phyloP scores from a whole-genome alignment of 441 rosid species.

The Omphalea diandra region DNA sequence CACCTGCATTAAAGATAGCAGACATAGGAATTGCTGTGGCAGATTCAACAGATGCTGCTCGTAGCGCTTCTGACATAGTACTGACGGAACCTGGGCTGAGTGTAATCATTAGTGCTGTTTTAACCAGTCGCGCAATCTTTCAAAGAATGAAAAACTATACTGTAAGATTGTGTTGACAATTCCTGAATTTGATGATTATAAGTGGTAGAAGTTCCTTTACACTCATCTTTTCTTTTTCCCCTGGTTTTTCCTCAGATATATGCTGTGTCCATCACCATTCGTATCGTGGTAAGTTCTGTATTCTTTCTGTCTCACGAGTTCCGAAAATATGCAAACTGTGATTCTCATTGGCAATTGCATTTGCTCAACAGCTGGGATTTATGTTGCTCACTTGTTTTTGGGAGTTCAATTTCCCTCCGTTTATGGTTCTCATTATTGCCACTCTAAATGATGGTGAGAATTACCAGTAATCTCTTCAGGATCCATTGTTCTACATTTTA shows the following conservation, averaged over 20 bases:
- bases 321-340: too few relatives aligned
- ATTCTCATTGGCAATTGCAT: too few relatives aligned
- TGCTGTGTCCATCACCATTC: conserved; percentile 88
- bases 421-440: conserved; percentile 83
- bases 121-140: conserved; percentile 69
- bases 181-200: too few relatives aligned
- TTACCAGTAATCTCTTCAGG: too few relatives aligned
- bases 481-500: too few relatives aligned
- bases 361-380: conserved; percentile 68
- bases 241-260: too few relatives aligned
- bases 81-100: conserved; percentile 75
- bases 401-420: conserved; percentile 77
- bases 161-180: conserved; percentile 30
- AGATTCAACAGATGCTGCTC: conserved; percentile 73
- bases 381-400: conserved; percentile 73
- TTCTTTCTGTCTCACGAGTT: too few relatives aligned
- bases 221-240: too few relatives aligned
- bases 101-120: conserved; percentile 66
- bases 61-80: conserved; percentile 77
- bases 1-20: conserved; percentile 77
- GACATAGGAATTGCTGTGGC: conserved; percentile 82
- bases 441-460: conserved; percentile 79
- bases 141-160: conserved; percentile 86
- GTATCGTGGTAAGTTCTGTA: conserved; percentile 94
- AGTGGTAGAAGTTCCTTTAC: too few relatives aligned